Conservation (phyloP, 371 early-diverging fungal genomes). For the Mortierella sp. region DNA sequence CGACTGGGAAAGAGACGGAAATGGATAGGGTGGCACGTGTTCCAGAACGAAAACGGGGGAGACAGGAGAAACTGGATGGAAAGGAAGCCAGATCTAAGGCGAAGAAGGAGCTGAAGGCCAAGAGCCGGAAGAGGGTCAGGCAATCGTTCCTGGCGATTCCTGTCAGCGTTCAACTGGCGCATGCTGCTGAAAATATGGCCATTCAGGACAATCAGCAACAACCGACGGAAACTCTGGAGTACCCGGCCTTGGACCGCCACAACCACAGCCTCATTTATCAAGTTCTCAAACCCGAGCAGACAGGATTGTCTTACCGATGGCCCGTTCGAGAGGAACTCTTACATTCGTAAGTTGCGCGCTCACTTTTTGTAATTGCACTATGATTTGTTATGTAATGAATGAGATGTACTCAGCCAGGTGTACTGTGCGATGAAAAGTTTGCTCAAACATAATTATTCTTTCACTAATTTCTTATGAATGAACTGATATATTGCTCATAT, state of each 20-base stretch:
- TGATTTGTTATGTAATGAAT: neutral
- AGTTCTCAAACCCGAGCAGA: neutral
- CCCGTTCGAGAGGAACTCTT: constrained; percentile 36
- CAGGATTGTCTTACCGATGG: constrained; percentile 24
- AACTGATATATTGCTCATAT: neutral
- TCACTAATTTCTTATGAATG: neutral
- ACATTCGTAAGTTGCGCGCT: constrained; percentile 20
- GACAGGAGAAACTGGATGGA: neutral
- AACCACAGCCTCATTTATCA: neutral
- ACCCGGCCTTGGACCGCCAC: neutral
- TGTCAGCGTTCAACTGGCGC: neutral
- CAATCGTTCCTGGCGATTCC: neutral
- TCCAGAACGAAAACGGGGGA: neutral
- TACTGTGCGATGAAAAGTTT: neutral
- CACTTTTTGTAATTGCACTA: neutral
- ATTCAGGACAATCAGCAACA: neutral
- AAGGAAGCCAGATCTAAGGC: neutral
- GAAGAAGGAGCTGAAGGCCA: neutral
- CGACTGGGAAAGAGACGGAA: neutral
- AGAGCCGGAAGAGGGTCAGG: neutral
- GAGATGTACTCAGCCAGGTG: neutral
- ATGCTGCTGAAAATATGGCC: neutral
- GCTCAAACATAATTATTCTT: constrained; percentile 6
- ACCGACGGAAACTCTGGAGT: neutral
- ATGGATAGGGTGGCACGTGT: neutral